A percentile compares a stretch with the other conserved stretches of the same genome.
phyloP scores from a whole-genome alignment of 352 stramenopile species.

The Elongisporangium anandrum region DNA sequence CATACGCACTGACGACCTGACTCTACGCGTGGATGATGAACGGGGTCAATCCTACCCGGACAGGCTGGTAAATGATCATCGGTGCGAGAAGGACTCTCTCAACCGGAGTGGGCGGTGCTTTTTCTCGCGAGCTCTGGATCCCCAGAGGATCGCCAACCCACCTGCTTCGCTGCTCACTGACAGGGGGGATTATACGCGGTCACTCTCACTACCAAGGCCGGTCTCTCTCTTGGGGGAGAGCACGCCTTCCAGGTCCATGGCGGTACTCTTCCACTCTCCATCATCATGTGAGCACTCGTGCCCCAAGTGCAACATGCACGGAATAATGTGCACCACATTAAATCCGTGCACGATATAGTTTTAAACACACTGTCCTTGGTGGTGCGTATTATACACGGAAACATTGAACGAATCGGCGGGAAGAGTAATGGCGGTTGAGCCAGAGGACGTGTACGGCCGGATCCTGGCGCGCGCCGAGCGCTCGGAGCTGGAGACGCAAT shows the following conservation, averaged over 20 bases:
- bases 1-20: background rate
- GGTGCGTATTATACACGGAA: background rate
- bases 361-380: background rate
- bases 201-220: too few species aligned
- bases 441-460: slow-evolving; percentile 24
- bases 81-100: too few species aligned
- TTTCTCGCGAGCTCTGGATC: too few species aligned
- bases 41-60: too few species aligned
- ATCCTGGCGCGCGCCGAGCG: slow-evolving; percentile 24
- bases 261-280: too few species aligned
- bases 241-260: background rate
- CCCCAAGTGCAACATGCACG: background rate
- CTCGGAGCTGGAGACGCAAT: slow-evolving; percentile 16
- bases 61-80: too few species aligned
- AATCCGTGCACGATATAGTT: background rate
- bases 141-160: too few species aligned
- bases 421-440: background rate
- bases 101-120: too few species aligned
- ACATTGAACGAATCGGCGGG: background rate
- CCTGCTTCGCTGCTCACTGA: too few species aligned
- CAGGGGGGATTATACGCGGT: too few species aligned
- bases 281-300: too few species aligned
- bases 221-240: background rate
- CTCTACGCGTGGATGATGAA: background rate
- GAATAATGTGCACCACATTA: background rate